phyloP scores from a whole-genome alignment of 192 early-diverging fungal genomes.

The Backusella luteola region DNA sequence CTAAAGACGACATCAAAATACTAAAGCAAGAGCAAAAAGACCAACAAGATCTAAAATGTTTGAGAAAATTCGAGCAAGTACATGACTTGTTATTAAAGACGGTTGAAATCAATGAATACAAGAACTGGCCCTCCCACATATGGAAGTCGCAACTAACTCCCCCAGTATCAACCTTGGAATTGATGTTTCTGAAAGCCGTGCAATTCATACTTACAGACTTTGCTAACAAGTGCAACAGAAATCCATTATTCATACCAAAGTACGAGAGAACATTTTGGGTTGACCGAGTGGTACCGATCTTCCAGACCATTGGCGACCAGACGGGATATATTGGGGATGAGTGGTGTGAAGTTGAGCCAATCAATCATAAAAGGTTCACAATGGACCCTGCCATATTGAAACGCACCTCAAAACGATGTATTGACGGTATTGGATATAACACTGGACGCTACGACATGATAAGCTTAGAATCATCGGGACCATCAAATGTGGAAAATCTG shows the following conservation, averaged over 20 bases:
- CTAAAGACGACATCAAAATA: too few species aligned
- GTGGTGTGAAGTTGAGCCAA: not conserved
- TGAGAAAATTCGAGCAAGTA: too few species aligned
- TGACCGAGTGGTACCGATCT: not conserved
- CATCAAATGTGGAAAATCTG: too few species aligned
- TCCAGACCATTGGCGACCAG: not conserved
- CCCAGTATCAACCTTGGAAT: too few species aligned
- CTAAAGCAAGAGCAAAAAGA: too few species aligned
- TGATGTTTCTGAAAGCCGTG: too few species aligned
- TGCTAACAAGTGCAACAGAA: not conserved
- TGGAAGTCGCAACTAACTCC: too few species aligned
- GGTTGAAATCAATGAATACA: too few species aligned
- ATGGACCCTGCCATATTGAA: not conserved
- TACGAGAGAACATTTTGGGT: slow-evolving; percentile 8
- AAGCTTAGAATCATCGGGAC: not conserved
- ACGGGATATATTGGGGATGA: not conserved
- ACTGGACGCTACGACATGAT: not conserved
- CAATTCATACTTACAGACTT: not conserved
- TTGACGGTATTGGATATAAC: not conserved
- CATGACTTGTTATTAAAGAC: too few species aligned
- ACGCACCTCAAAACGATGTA: not conserved
- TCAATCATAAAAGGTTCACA: not conserved
- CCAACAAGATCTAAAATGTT: too few species aligned
- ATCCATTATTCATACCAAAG: not conserved
- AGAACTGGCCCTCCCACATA: too few species aligned